Evolutionary conservation across 495 filamentous ascomycete genomes (phyloP).

Genomic region (Aspergillus campestris): DNA sequence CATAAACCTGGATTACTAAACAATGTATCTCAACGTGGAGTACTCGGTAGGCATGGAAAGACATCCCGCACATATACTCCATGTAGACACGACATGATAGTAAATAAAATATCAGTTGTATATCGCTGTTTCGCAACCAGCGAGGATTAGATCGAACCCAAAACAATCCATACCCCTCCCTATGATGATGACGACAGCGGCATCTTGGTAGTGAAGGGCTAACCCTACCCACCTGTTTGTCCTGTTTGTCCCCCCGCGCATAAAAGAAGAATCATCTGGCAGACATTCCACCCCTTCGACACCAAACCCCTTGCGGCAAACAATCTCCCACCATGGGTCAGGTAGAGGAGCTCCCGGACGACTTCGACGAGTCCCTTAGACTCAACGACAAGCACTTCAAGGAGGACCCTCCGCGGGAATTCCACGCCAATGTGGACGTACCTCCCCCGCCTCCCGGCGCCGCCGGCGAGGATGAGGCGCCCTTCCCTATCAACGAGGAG

Average conservation of each 20-base stretch:
- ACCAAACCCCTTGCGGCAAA: background rate
- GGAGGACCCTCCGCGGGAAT: no score
- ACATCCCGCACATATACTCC: background rate
- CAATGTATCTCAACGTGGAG: no score
- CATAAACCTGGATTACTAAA: background rate
- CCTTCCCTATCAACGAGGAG: constrained; percentile 39
- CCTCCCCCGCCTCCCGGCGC: constrained; percentile 9
- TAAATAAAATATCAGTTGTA: no score
- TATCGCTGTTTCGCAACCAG: no score
- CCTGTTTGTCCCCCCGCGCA: constrained; percentile 22
- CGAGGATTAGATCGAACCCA: no score
- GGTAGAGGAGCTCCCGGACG: constrained; percentile 45
- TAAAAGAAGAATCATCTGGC: background rate
- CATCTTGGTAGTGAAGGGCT: constrained; percentile 9
- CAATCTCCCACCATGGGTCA: constrained; percentile 21
- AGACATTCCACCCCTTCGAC: background rate
- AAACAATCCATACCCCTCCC: no score
- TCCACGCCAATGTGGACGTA: background rate
- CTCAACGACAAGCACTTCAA: constrained; percentile 21
- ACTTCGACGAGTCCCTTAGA: constrained; percentile 39
- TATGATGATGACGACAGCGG: no score
- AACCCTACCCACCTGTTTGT: constrained; percentile 29
- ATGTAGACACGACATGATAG: background rate
- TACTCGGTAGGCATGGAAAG: background rate
- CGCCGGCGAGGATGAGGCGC: constrained; percentile 26